phyloP scores from a whole-genome alignment of 495 filamentous ascomycete genomes.

The Choiromyces venosus region DNA sequence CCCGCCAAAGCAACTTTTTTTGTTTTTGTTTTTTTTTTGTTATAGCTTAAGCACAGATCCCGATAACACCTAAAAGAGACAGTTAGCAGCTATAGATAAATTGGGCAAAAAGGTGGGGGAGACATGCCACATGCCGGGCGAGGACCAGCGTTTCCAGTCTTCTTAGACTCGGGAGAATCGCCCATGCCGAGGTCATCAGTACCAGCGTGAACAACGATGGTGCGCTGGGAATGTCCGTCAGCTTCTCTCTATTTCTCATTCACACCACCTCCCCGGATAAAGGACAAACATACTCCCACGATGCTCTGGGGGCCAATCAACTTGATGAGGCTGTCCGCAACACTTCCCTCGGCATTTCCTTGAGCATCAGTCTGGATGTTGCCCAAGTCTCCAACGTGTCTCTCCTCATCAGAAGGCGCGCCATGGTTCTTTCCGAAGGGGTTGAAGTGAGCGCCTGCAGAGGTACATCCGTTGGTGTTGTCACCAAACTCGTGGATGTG shows the following conservation, averaged over 20 bases:
- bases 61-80: conserved; percentile 64
- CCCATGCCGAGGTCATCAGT: conserved; percentile 94
- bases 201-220: conserved; percentile 86
- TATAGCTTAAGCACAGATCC: conserved; percentile 60
- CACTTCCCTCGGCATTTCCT: conserved; percentile 74
- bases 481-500: conserved; percentile 98
- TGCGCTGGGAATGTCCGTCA: conserved; percentile 57
- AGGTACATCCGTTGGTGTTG: conserved; percentile 99
- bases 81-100: conserved; percentile 2
- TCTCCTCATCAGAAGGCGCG: conserved; percentile 69
- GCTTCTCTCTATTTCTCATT: conserved; percentile 3
- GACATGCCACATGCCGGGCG: conserved; percentile 86
- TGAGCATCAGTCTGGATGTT: conserved; percentile 92
- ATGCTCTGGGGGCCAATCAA: conserved; percentile 93
- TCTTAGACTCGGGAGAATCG: conserved; percentile 85
- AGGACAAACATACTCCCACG: conserved; percentile 68
- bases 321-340: conserved; percentile 76
- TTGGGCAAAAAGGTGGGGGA: background rate
- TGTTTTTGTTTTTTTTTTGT: background rate
- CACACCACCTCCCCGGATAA: background rate
- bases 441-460: conserved; percentile 97
- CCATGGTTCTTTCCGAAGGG: conserved; percentile 87
- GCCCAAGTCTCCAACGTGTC: conserved; percentile 94
- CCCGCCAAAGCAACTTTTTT: background rate
- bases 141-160: conserved; percentile 89